Base-by-base conservation (phyloP, 164 flowering plant species). In the Pachysandra terminalis region DNA sequence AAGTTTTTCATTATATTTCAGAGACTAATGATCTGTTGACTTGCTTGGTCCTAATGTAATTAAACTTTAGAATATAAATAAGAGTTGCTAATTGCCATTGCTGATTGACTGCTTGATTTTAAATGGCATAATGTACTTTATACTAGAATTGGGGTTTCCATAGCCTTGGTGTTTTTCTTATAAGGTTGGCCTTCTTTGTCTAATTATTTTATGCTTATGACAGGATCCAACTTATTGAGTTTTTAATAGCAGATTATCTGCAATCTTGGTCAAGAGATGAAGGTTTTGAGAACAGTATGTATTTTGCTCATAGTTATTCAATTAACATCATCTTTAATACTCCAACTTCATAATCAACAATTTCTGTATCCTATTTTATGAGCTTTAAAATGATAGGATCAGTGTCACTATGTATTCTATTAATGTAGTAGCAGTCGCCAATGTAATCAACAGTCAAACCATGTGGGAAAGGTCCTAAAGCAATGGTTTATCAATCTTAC, bases 181-280 rank as follows among this genome's bases (percentile, higher is more conserved):
- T 54, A 51, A 61, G 19, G 28, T 17, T 3, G 25, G 21, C 14
- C 45, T 32, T 49, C 22, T 56, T 62, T 24, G 16, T 25, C 49
- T 56, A 52, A 40, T 19, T 52, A 35, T 2, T 19, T 26, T 56
- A 22, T 55, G 21, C 75, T 71, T 35, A 64, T 75, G 66, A 61
- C 91, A 93, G 98, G 91, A 87, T 95, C 61, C 96, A 92, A 80
- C 96, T 92, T 74, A 70, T 81, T 52, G 98, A 95, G 77, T 85
- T 84, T 70, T 54, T 95, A 79, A 69, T 90, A 61, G 78, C 90
- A 63, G 97, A 91, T 60, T 74, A 87, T 80, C 72, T 83, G 17
- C 66, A 73, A 41, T 57, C 78, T 19, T 95, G 97, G 97, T 74
- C 87, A 59, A 78, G 40, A 19, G 62, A 68, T 64, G 83, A 81